These are phyloP conservation scores for Aeschynomene evenia DNA, from an alignment of 306 rosid genomes.

Conservation along the genomic window DNA sequence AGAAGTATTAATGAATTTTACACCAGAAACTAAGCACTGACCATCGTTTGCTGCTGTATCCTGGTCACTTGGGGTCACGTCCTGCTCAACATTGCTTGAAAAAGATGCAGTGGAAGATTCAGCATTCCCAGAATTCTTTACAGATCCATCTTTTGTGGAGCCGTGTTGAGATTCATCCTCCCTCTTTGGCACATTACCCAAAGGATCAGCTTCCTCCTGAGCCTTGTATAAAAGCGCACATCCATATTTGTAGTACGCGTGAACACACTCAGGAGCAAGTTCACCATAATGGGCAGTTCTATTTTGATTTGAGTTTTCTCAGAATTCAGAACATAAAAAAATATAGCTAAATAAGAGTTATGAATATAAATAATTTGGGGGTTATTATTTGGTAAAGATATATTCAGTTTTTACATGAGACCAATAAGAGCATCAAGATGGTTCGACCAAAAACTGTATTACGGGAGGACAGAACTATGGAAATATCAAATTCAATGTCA, in stretches of 20 bases:
- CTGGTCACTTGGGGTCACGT: conserved; percentile 39
- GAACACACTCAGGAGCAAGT: conserved; percentile 85
- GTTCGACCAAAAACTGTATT: neutral
- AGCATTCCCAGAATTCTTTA: conserved; percentile 53
- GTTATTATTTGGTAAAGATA: neutral
- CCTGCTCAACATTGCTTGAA: conserved; percentile 53
- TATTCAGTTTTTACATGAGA: neutral
- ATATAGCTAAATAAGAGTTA: neutral
- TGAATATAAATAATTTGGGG: neutral
- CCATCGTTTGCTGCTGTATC: conserved; percentile 63
- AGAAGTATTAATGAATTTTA: neutral
- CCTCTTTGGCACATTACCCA: conserved; percentile 82
- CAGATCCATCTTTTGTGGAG: conserved; percentile 58
- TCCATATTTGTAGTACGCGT: conserved; percentile 82
- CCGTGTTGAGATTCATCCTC: conserved; percentile 58
- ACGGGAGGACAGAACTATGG: neutral
- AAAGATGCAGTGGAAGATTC: conserved; percentile 67
- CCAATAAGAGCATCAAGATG: neutral
- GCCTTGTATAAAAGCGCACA: conserved; percentile 85
- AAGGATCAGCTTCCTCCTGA: conserved; percentile 95
- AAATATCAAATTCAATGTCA: conserved; percentile 1
- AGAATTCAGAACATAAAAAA: conserved; percentile 9
- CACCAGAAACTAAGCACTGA: conserved; percentile 35
- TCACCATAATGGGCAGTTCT: conserved; percentile 84
- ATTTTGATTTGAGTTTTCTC: conserved; percentile 20